A percentile compares a stretch with the other conserved stretches of the same genome.
Evolutionary conservation across 768 basidiomycete genomes (phyloP).

Genomic region (Scleroderma citrinum): DNA sequence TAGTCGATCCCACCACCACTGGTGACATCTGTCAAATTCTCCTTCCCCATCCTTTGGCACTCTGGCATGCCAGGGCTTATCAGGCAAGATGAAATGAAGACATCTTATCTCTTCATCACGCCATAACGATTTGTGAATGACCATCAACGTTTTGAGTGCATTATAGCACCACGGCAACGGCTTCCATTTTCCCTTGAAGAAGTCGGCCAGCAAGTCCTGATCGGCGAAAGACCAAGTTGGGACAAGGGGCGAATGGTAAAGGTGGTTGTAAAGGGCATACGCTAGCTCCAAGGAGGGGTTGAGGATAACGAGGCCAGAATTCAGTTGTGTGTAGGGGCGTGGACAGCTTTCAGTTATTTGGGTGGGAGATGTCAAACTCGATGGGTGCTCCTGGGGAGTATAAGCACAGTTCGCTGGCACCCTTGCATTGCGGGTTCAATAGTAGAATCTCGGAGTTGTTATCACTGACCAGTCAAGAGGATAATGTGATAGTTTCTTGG

Average conservation of each 20-base stretch:
- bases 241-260: slow-evolving; percentile 44
- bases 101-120: slow-evolving; percentile 79
- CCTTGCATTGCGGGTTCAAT: slow-evolving; percentile 41
- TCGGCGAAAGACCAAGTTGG: slow-evolving; percentile 73
- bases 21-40: slow-evolving; percentile 49
- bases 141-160: slow-evolving; percentile 80
- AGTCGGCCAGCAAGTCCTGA: slow-evolving; percentile 82
- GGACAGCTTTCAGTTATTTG: slow-evolving; percentile 42
- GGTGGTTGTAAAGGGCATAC: slow-evolving; percentile 42
- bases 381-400: slow-evolving; percentile 44
- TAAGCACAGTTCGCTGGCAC: slow-evolving; percentile 89
- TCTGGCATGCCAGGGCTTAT: slow-evolving; percentile 80
- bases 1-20: slow-evolving; percentile 81
- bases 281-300: slow-evolving; percentile 60
- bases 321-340: slow-evolving; percentile 76
- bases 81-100: slow-evolving; percentile 79
- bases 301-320: slow-evolving; percentile 85
- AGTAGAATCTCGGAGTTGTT: not conserved
- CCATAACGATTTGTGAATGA: slow-evolving; percentile 74
- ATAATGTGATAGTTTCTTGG: slow-evolving; percentile 76
- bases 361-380: slow-evolving; percentile 42
- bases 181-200: slow-evolving; percentile 74
- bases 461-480: slow-evolving; percentile 72
- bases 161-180: slow-evolving; percentile 88
- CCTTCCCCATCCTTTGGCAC: slow-evolving; percentile 34